Conservation (phyloP, 2,329 filamentous ascomycete species). For the Calonectria ilicicola region DNA sequence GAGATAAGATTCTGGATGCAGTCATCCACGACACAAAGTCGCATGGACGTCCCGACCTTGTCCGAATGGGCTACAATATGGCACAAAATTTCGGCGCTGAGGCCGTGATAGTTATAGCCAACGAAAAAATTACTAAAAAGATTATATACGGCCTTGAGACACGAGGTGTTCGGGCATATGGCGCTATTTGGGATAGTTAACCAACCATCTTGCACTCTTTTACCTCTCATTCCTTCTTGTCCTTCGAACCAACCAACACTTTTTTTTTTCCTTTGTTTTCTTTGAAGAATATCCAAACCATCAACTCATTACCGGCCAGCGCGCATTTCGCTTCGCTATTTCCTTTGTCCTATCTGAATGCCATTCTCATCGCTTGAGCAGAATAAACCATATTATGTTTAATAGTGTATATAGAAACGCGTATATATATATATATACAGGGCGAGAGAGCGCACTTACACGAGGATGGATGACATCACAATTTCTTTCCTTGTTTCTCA, state of each 20-base stretch:
- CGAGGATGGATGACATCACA: background rate
- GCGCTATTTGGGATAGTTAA: constrained; percentile 77
- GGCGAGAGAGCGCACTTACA: background rate
- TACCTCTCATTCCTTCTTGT: background rate
- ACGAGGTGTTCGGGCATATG: constrained; percentile 75
- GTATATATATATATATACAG: background rate
- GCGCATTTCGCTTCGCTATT: background rate
- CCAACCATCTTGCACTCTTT: constrained; percentile 12
- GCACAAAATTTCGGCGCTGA: constrained; percentile 69
- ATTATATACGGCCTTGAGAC: constrained; percentile 77
- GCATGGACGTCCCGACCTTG: constrained; percentile 70
- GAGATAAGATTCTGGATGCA: constrained; percentile 68
- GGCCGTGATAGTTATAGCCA: constrained; percentile 80
- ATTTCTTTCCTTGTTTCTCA: background rate
- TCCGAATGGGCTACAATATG: constrained; percentile 63
- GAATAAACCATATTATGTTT: background rate
- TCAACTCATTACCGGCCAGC: background rate
- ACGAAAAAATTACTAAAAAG: constrained; percentile 74
- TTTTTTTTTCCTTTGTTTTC: background rate
- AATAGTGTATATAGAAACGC: background rate
- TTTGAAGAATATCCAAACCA: background rate
- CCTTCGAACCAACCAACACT: background rate
- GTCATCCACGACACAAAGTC: constrained; percentile 75
- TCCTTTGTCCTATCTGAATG: background rate
- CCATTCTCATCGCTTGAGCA: background rate